These are phyloP conservation scores for Yarrowia galli DNA, from an alignment of 1,139 yeast species.

Conservation along the genomic window DNA sequence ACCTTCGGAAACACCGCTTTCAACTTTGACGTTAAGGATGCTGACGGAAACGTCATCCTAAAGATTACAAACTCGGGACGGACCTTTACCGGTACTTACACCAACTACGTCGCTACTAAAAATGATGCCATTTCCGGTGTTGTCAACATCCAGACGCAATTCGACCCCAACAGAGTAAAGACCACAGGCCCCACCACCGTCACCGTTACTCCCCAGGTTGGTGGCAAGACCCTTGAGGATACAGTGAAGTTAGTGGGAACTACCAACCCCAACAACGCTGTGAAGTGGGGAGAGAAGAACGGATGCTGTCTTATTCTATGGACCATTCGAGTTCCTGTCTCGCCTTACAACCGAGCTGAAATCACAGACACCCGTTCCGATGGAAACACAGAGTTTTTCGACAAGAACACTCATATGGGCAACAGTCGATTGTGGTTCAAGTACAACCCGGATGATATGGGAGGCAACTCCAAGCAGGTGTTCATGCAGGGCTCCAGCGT, in stretches of 20 bases:
- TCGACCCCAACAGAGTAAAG: slow-evolving; percentile 16
- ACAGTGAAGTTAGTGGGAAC: slow-evolving; percentile 1
- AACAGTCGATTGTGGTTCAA: background rate
- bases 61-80: slow-evolving; percentile 2
- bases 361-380: slow-evolving; percentile 7
- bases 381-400: slow-evolving; percentile 4
- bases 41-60: slow-evolving; percentile 9
- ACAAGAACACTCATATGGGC: background rate
- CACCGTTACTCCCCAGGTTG: slow-evolving; percentile 7
- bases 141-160: slow-evolving; percentile 9
- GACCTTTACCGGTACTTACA: slow-evolving; percentile 15
- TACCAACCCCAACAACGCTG: background rate
- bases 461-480: background rate
- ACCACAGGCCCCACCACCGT: slow-evolving; percentile 6
- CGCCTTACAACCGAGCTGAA: slow-evolving; percentile 23
- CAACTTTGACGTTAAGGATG: slow-evolving; percentile 26
- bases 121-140: slow-evolving; percentile 6
- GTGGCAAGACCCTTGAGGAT: slow-evolving; percentile 13
- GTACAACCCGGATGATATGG: slow-evolving; percentile 17
- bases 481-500: background rate
- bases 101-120: slow-evolving; percentile 21
- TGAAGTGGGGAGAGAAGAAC: slow-evolving; percentile 10
- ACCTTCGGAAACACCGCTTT: background rate
- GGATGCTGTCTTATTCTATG: slow-evolving; percentile 15
- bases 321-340: background rate